Base-by-base conservation (phyloP, 805 yeast genomes). In the Wickerhamomyces chambardii region DNA sequence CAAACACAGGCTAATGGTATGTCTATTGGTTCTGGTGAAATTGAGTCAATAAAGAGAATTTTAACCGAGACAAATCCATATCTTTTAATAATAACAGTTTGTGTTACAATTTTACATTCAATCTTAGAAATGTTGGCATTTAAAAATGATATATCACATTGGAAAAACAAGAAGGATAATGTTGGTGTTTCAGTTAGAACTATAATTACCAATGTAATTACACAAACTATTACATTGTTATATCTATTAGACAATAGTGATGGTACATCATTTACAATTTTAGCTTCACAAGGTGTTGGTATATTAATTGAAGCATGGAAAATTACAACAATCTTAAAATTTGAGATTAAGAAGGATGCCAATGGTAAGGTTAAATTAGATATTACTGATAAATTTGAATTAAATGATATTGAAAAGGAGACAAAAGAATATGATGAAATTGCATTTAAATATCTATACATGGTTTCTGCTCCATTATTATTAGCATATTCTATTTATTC, bases 231-330 rank as follows among this genome's bases (percentile, higher is more conserved):
- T 28, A 59, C 63, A n/a, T 47, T 63, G 38, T 36, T 61, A 9
- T 63, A 62, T 34, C 42, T 63, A 30, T 21, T 63, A 27, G 66
- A 63, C 34, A 62, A 58, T 41, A 56, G 55, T 30, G 66, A 63
- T 16, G 56, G 57, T 12, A 61, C 67, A 11, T 58, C 64, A 22
- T 55, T 45, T 36, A 57, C 61, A 64, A 51, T 64, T 30, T 42
- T 61, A 33, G 39, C 51, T 5, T 48, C 59, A 1, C 66, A 61
- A 38, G 64, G 64, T 5, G 28, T 58, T 32, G 62, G 64, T 17
- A 59, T 64, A 25, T 30, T 58, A 11, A 55, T 64, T 8, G 68
- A 64, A 40, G 65, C 66, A 6, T 64, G 68, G 68, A 62, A 62
- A 42, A 58, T 62, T 35, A 60, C 64, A 22, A 62, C 63, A 25